Percentiles rank a stretch among this genome's conserved stretches.
Evolutionary conservation across 495 filamentous ascomycete species (phyloP).

Genomic region (Pseudoneurospora amorphoporcata): DNA sequence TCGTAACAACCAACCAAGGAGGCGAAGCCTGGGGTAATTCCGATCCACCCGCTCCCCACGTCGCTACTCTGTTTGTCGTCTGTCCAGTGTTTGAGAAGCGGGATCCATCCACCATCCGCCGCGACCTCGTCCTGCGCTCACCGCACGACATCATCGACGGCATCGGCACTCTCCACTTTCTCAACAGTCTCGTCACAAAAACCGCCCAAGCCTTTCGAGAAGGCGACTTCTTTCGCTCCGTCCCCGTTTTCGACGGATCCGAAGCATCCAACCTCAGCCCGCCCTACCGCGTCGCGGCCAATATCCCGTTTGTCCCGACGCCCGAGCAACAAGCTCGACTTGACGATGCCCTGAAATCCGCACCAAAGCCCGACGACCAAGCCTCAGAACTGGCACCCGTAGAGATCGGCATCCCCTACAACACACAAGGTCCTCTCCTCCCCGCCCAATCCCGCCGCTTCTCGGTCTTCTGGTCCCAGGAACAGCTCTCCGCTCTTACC

Average conservation of each 20-base stretch:
- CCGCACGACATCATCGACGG: slow-evolving; percentile 42
- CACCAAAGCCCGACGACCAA: neutral
- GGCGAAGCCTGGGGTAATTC: slow-evolving; percentile 33
- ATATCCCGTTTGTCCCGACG: slow-evolving; percentile 1
- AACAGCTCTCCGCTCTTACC: slow-evolving; percentile 8
- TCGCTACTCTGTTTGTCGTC: slow-evolving; percentile 32
- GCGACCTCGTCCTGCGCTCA: slow-evolving; percentile 33
- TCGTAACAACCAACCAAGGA: slow-evolving; percentile 18
- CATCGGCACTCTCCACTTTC: slow-evolving; percentile 33
- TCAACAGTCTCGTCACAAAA: slow-evolving; percentile 17
- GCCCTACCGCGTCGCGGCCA: slow-evolving; percentile 6
- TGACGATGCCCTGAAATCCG: neutral
- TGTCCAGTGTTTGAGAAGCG: neutral
- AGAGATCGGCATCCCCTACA: neutral
- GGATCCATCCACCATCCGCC: slow-evolving; percentile 2
- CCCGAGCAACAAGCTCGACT: slow-evolving; percentile 1
- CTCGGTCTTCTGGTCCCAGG: slow-evolving; percentile 4
- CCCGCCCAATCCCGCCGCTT: slow-evolving; percentile 12
- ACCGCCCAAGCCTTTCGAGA: slow-evolving; percentile 9
- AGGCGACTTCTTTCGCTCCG: neutral
- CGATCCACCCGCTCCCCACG: slow-evolving; percentile 25
- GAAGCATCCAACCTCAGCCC: slow-evolving; percentile 14
- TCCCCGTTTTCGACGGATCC: slow-evolving; percentile 4
- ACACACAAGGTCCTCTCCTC: neutral
- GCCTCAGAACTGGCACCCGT: neutral